Base-by-base conservation (phyloP, 106 monocot species). In the Dioscorea zingiberensis region DNA sequence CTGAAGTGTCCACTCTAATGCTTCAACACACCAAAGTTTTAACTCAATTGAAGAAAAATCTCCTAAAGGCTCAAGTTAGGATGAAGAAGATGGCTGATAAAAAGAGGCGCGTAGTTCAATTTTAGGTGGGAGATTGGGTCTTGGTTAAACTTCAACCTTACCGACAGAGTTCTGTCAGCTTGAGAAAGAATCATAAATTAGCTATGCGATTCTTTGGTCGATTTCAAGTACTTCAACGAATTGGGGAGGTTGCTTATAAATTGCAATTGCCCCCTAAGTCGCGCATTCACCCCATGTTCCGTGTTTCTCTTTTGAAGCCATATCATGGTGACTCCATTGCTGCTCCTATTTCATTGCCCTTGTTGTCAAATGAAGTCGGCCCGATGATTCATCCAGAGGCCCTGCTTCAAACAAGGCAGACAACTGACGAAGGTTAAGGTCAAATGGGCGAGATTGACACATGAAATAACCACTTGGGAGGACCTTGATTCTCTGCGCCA, bases 81-180 rank as follows among this genome's bases (percentile, higher is more conserved):
- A 64, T 64, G 64, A 30, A 47, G 47, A 23, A 11, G 3, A 1
- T 44, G 0, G 45, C 13, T 3, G 47, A 64, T 22, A 46, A 21
- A 24, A 18, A 25, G 0, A n/a, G 47, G 2, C 2, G 22, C 1
- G 47, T 47, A 7, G 2, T 23, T 0, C 0, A 9, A 3, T 69
- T 57, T 45, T 18, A 32, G 1, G 56, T 69, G 3, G 69, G 56
- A 8, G 38, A 55, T 18, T 44, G 18, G 55, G 69, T 69, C 0
- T 58, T 19, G 55, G 15, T 69, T 0, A 13, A 25, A 3, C 19
- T 57, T 4, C 56, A 69, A 22, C 69, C 69, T 4, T 69, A 69
- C 12, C 54, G 38, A 21, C 69, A 69, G 21, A 21, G 24, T 8
- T 28, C 30, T 3, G 26, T 54, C 1, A 11, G 0, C 17, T 13